Evolutionary conservation across 352 stramenopile genomes (phyloP).

Genomic region (Phytopythium ostracodes): DNA sequence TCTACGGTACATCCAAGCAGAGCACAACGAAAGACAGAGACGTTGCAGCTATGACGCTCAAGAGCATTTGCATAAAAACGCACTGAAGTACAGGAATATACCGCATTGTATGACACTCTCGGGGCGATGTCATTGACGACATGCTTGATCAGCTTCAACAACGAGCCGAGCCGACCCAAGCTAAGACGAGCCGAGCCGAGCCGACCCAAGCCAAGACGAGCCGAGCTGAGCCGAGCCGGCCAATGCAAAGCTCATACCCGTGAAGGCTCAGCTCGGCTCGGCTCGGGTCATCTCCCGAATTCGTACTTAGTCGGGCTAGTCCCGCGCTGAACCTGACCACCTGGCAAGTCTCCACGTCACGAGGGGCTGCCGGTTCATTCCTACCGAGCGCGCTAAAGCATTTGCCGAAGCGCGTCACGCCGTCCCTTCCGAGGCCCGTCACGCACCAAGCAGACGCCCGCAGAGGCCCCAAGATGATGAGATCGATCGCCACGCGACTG

Average conservation of each 20-base stretch:
- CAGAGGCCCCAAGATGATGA: not conserved
- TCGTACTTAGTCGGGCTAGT: not conserved
- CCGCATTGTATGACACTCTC: not conserved
- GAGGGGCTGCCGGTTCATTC: not conserved
- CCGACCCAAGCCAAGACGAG: not conserved
- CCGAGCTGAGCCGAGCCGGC: no score
- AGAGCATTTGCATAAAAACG: not conserved
- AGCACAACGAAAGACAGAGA: not conserved
- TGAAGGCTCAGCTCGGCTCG: no score
- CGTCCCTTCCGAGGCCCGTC: not conserved
- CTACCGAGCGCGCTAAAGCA: no score
- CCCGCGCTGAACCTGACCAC: not conserved
- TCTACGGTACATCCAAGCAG: no score
- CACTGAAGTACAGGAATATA: not conserved
- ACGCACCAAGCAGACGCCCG: not conserved
- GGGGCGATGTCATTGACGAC: not conserved
- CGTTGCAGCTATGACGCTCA: not conserved
- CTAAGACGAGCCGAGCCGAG: not conserved
- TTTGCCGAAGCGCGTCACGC: no score
- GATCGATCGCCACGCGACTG: not conserved
- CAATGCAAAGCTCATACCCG: not conserved
- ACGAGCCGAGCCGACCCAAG: not conserved
- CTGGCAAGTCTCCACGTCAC: slow-evolving; percentile 4
- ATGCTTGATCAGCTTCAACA: not conserved
- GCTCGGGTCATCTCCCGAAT: not conserved